Conservation (phyloP, 345 rosid genomes). For the Bruguiera sexangula region DNA sequence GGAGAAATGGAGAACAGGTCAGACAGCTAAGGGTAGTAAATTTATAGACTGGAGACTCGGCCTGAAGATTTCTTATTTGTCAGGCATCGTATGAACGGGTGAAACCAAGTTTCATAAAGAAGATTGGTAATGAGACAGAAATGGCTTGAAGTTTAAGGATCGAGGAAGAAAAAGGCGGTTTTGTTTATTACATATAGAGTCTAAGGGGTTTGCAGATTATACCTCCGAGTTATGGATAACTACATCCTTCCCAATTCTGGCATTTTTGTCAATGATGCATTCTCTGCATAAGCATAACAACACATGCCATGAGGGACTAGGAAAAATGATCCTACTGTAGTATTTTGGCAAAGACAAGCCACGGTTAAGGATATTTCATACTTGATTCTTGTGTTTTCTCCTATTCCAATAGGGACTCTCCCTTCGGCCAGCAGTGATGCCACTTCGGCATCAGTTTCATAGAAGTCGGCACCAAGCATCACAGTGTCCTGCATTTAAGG, state of each 20-base stretch:
- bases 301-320: constrained; percentile 8
- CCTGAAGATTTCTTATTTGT: not conserved
- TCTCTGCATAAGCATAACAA: constrained; percentile 43
- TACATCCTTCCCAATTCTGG: constrained; percentile 87
- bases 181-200: too few species aligned
- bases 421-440: constrained; percentile 63
- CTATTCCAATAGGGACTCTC: constrained; percentile 69
- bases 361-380: constrained; percentile 19
- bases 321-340: not conserved
- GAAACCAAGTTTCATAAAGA: not conserved
- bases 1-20: not conserved
- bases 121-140: too few species aligned
- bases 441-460: constrained; percentile 76
- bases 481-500: constrained; percentile 60
- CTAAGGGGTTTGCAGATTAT: not conserved
- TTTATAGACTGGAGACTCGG: not conserved
- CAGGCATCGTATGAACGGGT: not conserved
- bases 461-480: constrained; percentile 90
- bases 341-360: not conserved
- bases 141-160: too few species aligned
- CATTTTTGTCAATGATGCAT: constrained; percentile 95
- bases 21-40: not conserved
- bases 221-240: constrained; percentile 88
- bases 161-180: too few species aligned
- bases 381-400: constrained; percentile 82